These are phyloP conservation scores for Aspergillus felis DNA, from an alignment of 2,329 filamentous ascomycete genomes.

Conservation along the genomic window DNA sequence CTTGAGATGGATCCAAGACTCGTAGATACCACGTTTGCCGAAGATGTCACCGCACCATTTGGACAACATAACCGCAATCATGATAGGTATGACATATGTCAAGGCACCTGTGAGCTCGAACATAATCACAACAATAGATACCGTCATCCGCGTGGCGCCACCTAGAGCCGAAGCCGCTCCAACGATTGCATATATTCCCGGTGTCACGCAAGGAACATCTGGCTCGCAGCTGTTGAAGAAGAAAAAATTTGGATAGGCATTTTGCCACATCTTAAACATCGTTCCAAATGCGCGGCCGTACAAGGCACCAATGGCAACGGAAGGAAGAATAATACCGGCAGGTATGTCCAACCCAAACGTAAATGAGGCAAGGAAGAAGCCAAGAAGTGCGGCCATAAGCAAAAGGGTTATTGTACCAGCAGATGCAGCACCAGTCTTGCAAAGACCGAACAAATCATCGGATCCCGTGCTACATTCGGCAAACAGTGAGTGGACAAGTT, in stretches of 20 bases:
- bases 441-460: slow-evolving; percentile 86
- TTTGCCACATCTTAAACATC: slow-evolving; percentile 82
- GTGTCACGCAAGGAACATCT: slow-evolving; percentile 82
- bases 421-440: slow-evolving; percentile 79
- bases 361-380: slow-evolving; percentile 77
- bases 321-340: slow-evolving; percentile 91
- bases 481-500: slow-evolving; percentile 88
- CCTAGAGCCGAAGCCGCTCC: slow-evolving; percentile 92
- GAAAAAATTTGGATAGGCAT: slow-evolving; percentile 70
- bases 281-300: slow-evolving; percentile 87
- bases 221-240: slow-evolving; percentile 77
- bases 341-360: slow-evolving; percentile 95
- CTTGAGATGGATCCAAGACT: slow-evolving; percentile 95
- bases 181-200: slow-evolving; percentile 93
- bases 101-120: slow-evolving; percentile 96
- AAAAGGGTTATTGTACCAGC: slow-evolving; percentile 78
- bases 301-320: slow-evolving; percentile 91
- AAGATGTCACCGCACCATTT: slow-evolving; percentile 99
- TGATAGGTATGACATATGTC: slow-evolving; percentile 95
- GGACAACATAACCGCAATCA: slow-evolving; percentile 96
- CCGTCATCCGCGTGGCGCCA: slow-evolving; percentile 92
- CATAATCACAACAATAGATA: slow-evolving; percentile 98
- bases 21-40: slow-evolving; percentile 89
- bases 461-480: slow-evolving; percentile 78
- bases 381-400: slow-evolving; percentile 74